A percentile compares a stretch with the other conserved stretches of the same genome.
phyloP scores from a whole-genome alignment of 306 rosid species.

The Rosa rugosa region DNA sequence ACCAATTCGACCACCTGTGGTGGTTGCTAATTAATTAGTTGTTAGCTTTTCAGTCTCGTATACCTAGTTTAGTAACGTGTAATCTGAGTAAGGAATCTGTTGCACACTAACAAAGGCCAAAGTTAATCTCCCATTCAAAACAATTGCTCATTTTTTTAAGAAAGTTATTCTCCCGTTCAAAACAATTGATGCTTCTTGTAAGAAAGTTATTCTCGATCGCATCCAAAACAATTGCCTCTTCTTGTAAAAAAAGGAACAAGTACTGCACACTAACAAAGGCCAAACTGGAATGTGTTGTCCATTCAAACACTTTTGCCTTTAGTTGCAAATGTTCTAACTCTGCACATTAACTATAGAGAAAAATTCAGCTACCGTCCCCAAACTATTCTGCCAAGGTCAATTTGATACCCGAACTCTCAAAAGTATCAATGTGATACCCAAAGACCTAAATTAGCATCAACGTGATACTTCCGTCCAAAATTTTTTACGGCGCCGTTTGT shows the following conservation, averaged over 20 bases:
- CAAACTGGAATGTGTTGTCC: no score
- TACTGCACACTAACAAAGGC: not conserved
- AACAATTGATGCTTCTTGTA: not conserved
- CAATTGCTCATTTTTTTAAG: not conserved
- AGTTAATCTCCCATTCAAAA: not conserved
- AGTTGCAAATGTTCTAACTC: not conserved
- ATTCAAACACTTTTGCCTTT: no score
- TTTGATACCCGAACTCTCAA: no score
- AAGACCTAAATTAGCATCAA: no score
- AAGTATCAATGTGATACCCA: no score
- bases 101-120: not conserved
- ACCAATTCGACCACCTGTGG: no score
- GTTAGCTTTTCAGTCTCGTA: not conserved
- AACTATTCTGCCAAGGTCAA: no score
- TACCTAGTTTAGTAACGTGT: not conserved
- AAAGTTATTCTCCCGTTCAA: not conserved
- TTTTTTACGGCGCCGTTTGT: no score
- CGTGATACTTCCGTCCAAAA: no score
- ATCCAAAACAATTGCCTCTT: not conserved
- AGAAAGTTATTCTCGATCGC: not conserved
- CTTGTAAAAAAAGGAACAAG: no score
- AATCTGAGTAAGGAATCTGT: not conserved
- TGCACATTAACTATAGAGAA: not conserved
- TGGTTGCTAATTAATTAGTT: no score
- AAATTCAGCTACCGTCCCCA: no score